These are phyloP conservation scores for Fagopyrum esculentum DNA, from an alignment of 148 eudicot genomes.

Conservation along the genomic window DNA sequence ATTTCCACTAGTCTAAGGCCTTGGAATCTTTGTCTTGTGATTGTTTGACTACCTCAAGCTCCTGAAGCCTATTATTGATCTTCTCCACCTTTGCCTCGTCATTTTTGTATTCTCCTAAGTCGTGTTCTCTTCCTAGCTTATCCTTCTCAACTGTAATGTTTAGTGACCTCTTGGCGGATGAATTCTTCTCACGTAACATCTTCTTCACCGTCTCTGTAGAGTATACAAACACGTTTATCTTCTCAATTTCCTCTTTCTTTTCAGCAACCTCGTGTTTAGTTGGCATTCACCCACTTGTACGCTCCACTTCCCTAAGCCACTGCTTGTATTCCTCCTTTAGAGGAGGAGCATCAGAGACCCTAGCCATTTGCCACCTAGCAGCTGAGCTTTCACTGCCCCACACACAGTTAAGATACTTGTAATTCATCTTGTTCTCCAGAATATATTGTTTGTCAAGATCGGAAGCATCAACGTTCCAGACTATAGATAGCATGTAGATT, in stretches of 20 bases:
- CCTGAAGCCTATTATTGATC: conserved; percentile 67
- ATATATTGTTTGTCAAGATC: conserved; percentile 80
- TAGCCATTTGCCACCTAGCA: conserved; percentile 99
- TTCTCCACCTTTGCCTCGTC: conserved; percentile 66
- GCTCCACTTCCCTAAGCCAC: conserved; percentile 88
- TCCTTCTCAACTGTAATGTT: conserved; percentile 98
- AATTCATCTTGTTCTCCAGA: conserved; percentile 84
- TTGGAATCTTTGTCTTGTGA: conserved; percentile 62
- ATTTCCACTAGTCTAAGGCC: conserved; percentile 80
- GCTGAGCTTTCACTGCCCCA: conserved; percentile 97
- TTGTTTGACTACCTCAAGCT: conserved; percentile 61
- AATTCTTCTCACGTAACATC: conserved; percentile 90
- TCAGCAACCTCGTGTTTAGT: conserved; percentile 71
- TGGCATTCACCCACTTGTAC: conserved; percentile 68
- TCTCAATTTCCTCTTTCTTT: conserved; percentile 73
- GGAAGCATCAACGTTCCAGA: conserved; percentile 70
- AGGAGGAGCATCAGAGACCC: conserved; percentile 80
- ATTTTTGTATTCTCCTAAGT: conserved; percentile 62
- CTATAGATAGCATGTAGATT: conserved; percentile 77
- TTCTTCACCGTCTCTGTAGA: conserved; percentile 93
- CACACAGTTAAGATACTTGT: conserved; percentile 78
- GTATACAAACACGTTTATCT: conserved; percentile 66
- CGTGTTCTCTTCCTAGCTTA: conserved; percentile 68
- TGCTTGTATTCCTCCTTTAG: conserved; percentile 76
- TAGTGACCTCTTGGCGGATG: conserved; percentile 73